Evolutionary conservation across 2,329 filamentous ascomycete species (phyloP).

Genomic region (Botryotinia calthae): DNA sequence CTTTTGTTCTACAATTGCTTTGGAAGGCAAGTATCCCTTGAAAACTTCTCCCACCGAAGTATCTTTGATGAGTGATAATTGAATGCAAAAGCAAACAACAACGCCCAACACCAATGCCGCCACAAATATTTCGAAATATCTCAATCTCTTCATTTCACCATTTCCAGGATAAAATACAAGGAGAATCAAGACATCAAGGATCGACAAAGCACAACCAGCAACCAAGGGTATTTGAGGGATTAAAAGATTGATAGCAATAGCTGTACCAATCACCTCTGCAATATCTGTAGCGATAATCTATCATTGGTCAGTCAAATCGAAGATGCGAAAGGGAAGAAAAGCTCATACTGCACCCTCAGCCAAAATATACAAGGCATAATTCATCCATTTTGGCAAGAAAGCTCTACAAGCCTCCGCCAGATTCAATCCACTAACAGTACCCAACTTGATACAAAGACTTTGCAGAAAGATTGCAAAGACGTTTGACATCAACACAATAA

Average conservation of each 20-base stretch:
- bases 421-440: slow-evolving; percentile 53
- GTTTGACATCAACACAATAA: slow-evolving; percentile 56
- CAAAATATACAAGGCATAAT: slow-evolving; percentile 52
- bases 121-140: slow-evolving; percentile 65
- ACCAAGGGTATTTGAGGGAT: slow-evolving; percentile 63
- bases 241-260: slow-evolving; percentile 66
- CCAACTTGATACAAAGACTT: slow-evolving; percentile 55
- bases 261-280: slow-evolving; percentile 63
- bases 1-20: slow-evolving; percentile 54
- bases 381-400: slow-evolving; percentile 52
- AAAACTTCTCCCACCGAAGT: slow-evolving; percentile 59
- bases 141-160: slow-evolving; percentile 55
- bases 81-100: slow-evolving; percentile 68
- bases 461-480: slow-evolving; percentile 58
- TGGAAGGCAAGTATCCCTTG: slow-evolving; percentile 62
- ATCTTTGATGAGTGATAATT: slow-evolving; percentile 59
- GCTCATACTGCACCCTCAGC: slow-evolving; percentile 48
- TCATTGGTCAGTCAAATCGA: slow-evolving; percentile 19
- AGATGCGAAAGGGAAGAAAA: not conserved
- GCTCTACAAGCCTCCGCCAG: slow-evolving; percentile 51
- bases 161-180: slow-evolving; percentile 63
- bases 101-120: slow-evolving; percentile 63
- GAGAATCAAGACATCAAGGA: slow-evolving; percentile 65
- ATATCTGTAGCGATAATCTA: slow-evolving; percentile 58
- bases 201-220: slow-evolving; percentile 66